phyloP scores from a whole-genome alignment of 2,329 filamentous ascomycete genomes.

The Diaporthe helianthi region DNA sequence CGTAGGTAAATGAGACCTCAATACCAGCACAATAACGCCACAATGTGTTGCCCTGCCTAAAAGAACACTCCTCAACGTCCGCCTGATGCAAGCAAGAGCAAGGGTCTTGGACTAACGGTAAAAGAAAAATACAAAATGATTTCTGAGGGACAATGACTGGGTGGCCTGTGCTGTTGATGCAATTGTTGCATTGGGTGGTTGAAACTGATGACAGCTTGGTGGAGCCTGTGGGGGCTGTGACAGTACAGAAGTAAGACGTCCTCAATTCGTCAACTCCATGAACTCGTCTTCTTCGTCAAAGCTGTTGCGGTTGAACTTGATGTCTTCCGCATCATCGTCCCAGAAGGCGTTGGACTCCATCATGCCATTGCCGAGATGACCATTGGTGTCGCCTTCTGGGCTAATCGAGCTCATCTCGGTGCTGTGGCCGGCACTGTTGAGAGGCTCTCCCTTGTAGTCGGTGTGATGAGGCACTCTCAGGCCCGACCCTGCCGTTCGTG shows the following conservation, averaged over 20 bases:
- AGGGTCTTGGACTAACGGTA: conserved; percentile 3
- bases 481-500: conserved; percentile 81
- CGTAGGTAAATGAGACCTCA: conserved; percentile 25
- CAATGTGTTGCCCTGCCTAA: conserved; percentile 39
- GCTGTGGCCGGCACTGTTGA: conserved; percentile 53
- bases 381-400: conserved; percentile 47
- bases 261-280: conserved; percentile 70
- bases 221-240: background rate
- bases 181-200: background rate
- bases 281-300: conserved; percentile 84
- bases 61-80: conserved; percentile 34
- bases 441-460: conserved; percentile 82
- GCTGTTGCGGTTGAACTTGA: conserved; percentile 71
- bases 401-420: conserved; percentile 57
- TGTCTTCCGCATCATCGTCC: conserved; percentile 50
- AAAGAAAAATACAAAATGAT: conserved; percentile 3
- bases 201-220: background rate
- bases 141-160: background rate
- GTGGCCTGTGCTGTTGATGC: background rate
- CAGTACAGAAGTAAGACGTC: background rate
- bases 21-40: conserved; percentile 29
- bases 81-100: conserved; percentile 36
- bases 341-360: conserved; percentile 30
- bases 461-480: conserved; percentile 93
- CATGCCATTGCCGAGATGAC: conserved; percentile 35